Conservation (phyloP, 2,329 filamentous ascomycete species). For the Coleophoma cylindrospora region DNA sequence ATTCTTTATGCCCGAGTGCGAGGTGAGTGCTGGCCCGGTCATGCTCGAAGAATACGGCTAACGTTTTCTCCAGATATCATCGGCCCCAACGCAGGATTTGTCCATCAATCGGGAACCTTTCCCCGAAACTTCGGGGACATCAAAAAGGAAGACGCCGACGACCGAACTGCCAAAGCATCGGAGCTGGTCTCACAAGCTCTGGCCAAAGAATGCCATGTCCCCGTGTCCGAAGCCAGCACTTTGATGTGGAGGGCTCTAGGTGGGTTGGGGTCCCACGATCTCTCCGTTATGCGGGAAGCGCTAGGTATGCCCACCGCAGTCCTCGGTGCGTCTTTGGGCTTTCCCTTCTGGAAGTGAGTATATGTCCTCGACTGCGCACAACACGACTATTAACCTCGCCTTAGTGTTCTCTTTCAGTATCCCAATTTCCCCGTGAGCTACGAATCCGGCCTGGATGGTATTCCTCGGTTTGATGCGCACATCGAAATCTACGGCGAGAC, state of each 20-base stretch:
- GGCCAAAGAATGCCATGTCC: neutral
- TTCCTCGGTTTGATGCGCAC: conserved; percentile 48
- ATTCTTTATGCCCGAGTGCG: conserved; percentile 50
- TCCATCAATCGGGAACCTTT: conserved; percentile 43
- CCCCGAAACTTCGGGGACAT: conserved; percentile 38
- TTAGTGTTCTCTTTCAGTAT: conserved; percentile 36
- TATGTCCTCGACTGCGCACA: too few species aligned
- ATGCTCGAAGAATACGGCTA: neutral
- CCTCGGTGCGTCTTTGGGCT: conserved; percentile 35
- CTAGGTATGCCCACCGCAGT: conserved; percentile 43
- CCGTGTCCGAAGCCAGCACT: neutral
- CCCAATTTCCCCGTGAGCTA: conserved; percentile 46
- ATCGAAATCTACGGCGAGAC: conserved; percentile 45
- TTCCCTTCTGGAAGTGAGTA: conserved; percentile 27
- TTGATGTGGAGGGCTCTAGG: conserved; percentile 37
- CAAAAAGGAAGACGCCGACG: conserved; percentile 18
- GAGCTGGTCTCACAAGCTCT: neutral
- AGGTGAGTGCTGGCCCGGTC: conserved; percentile 23
- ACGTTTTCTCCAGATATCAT: conserved; percentile 34
- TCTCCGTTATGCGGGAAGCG: conserved; percentile 48
- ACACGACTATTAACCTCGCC: conserved; percentile 2
- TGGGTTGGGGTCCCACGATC: conserved; percentile 47
- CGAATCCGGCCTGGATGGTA: conserved; percentile 48
- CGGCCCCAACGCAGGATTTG: conserved; percentile 46
- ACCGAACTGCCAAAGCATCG: conserved; percentile 12